Conservation (phyloP, 495 filamentous ascomycete genomes). For the Monascus purpureus region DNA sequence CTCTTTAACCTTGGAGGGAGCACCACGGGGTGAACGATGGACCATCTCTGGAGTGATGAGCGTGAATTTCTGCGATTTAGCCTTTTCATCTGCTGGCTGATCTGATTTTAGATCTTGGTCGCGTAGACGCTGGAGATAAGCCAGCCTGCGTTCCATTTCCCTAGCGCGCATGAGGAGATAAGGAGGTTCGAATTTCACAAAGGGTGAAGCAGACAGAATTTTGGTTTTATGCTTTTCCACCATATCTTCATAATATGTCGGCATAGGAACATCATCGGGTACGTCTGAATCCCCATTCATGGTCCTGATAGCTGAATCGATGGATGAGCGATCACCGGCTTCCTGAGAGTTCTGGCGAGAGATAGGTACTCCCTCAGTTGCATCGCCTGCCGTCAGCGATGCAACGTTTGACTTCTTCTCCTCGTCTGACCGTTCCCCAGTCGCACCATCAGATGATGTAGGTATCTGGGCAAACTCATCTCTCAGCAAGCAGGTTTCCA, state of each 20-base stretch:
- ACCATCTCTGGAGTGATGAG: constrained; percentile 94
- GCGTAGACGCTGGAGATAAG: constrained; percentile 64
- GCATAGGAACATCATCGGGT: constrained; percentile 77
- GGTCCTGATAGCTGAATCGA: constrained; percentile 5
- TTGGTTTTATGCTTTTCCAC: constrained; percentile 84
- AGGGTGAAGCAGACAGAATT: constrained; percentile 90
- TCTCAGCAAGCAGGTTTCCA: constrained; percentile 89
- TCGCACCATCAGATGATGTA: constrained; percentile 29
- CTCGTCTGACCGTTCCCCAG: constrained; percentile 4
- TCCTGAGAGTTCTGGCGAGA: constrained; percentile 8
- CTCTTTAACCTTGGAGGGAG: constrained; percentile 76
- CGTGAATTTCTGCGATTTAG: constrained; percentile 56
- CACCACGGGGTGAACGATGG: constrained; percentile 58
- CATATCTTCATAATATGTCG: constrained; percentile 87
- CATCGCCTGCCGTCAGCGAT: not conserved
- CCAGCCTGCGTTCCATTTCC: constrained; percentile 72
- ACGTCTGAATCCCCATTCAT: constrained; percentile 39
- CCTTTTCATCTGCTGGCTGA: constrained; percentile 41
- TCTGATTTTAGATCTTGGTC: constrained; percentile 55
- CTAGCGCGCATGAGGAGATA: constrained; percentile 84
- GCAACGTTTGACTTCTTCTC: constrained; percentile 1
- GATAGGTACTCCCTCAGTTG: not conserved
- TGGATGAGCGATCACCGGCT: constrained; percentile 3
- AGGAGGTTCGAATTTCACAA: constrained; percentile 87
- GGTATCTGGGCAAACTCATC: constrained; percentile 88